phyloP scores from a whole-genome alignment of 495 filamentous ascomycete genomes.

The Tirmania nivea region DNA sequence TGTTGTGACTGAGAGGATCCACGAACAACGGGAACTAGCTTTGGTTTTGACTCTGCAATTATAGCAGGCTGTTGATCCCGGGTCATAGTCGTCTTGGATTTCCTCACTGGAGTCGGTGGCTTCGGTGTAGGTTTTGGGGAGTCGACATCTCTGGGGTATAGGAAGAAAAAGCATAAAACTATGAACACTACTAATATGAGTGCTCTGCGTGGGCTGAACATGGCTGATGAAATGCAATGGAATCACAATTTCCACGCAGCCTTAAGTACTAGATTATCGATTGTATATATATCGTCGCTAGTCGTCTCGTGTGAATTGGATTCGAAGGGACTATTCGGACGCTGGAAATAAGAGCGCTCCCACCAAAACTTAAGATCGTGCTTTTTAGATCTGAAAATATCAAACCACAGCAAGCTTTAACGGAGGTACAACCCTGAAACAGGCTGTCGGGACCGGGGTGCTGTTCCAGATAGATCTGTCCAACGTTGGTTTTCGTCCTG shows the following conservation, averaged over 20 bases:
- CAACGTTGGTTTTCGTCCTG: too few relatives aligned
- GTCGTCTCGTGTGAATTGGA: too few relatives aligned
- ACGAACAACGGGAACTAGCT: not conserved
- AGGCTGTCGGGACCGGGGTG: too few relatives aligned
- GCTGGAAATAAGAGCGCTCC: too few relatives aligned
- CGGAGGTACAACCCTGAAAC: too few relatives aligned
- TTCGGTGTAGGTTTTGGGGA: not conserved
- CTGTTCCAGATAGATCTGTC: too few relatives aligned
- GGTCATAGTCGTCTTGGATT: not conserved
- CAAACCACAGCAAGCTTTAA: too few relatives aligned
- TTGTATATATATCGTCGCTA: too few relatives aligned
- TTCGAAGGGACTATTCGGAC: too few relatives aligned
- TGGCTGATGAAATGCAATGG: not conserved
- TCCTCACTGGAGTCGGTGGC: not conserved
- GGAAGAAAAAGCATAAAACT: not conserved
- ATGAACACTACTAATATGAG: not conserved
- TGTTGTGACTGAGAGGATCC: conserved; percentile 2
- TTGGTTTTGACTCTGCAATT: not conserved
- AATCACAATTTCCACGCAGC: not conserved
- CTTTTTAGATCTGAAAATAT: too few relatives aligned
- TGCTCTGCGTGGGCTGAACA: not conserved
- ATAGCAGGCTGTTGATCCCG: not conserved
- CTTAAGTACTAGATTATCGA: too few relatives aligned
- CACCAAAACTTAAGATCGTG: too few relatives aligned
- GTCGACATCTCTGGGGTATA: not conserved